Evolutionary conservation across 176 grass and related monocot species (phyloP), one percentile per base, ranked within the genome.

Genomic region (Puya raimondii): DNA sequence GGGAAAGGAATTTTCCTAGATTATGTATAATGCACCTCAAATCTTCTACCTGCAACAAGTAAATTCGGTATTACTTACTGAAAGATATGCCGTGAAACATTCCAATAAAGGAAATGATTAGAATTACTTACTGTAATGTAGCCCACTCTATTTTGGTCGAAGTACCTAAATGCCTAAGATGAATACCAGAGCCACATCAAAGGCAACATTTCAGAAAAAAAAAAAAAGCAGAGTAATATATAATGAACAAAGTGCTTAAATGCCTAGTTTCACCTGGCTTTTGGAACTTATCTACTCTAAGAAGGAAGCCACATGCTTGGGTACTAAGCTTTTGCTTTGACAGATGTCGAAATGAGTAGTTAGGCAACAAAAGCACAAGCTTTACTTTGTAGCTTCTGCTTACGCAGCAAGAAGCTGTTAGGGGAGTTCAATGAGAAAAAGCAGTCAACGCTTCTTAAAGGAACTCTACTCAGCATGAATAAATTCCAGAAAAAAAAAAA

Each of bases 1-100:
- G 83, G 49, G 87, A 99, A 47, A 99, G 72, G 68, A 94, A 99
- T 64, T 88, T 99, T 11, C 95, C 90, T 67, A 99, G 64, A 72
- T 99, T 99, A 80, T 99, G 90, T 82, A 99, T 81, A 78, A 99
- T 94, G 67, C 87, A 94, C 72, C 85, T 88, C 76, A 99, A 81
- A 93, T 99, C 95, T 63, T 99, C 90, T 54, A 94, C 95, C 95
- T 99, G 85, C 65, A 52, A 12, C 67, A 56, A 25, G 68, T 11
- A 79, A 73, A 83, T 54, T 76, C 25, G 76, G 27, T 65, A 78
- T 50, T 67, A 12, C 33, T 52, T 77, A 47, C 6, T 3, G 9
- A 52, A 23, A 84, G 33, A 79, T 27, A 61, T 20, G 21, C 16
- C 17, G 2, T 21, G 14, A 59, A 21, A 16, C 7, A 7, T 18